Evolutionary conservation across 2,329 filamentous ascomycete species (phyloP).

Genomic region (Neonectria neomacrospora): DNA sequence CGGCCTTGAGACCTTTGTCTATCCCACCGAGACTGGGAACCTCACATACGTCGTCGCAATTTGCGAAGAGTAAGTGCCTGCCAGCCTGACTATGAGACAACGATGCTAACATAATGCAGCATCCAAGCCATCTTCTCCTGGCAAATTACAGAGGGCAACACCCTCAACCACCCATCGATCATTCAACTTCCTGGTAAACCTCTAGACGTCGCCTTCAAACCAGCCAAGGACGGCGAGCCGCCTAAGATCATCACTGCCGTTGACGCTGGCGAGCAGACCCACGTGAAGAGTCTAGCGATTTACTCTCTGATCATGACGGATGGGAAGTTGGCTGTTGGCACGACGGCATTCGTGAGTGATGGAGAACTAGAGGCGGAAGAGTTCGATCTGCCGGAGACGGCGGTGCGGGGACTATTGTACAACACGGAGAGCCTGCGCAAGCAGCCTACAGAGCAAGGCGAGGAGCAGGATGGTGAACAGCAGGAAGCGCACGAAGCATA

Average conservation of each 20-base stretch:
- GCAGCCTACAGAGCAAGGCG: constrained; percentile 44
- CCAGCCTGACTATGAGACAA: background rate
- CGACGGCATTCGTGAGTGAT: constrained; percentile 42
- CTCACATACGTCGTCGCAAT: constrained; percentile 60
- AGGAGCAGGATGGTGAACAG: constrained; percentile 35
- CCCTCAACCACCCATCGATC: constrained; percentile 58
- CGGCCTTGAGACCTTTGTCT: constrained; percentile 51
- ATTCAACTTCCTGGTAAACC: constrained; percentile 73
- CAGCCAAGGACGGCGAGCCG: constrained; percentile 30
- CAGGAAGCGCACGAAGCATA: constrained; percentile 26
- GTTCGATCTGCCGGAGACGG: constrained; percentile 49
- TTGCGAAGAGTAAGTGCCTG: constrained; percentile 65
- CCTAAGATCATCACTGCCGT: constrained; percentile 54
- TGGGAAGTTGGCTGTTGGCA: constrained; percentile 47
- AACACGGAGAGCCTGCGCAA: constrained; percentile 62
- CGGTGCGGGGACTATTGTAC: constrained; percentile 58
- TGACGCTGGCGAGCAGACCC: constrained; percentile 48
- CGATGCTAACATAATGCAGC: constrained; percentile 48
- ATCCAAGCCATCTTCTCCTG: constrained; percentile 74
- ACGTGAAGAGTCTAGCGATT: constrained; percentile 46
- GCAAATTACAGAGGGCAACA: constrained; percentile 59
- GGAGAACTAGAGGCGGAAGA: constrained; percentile 44
- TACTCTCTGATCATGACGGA: constrained; percentile 48
- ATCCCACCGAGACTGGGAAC: constrained; percentile 43
- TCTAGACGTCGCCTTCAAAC: constrained; percentile 61